Evolutionary conservation across 2,329 filamentous ascomycete species (phyloP).

Genomic region (Microascus cirrosus): DNA sequence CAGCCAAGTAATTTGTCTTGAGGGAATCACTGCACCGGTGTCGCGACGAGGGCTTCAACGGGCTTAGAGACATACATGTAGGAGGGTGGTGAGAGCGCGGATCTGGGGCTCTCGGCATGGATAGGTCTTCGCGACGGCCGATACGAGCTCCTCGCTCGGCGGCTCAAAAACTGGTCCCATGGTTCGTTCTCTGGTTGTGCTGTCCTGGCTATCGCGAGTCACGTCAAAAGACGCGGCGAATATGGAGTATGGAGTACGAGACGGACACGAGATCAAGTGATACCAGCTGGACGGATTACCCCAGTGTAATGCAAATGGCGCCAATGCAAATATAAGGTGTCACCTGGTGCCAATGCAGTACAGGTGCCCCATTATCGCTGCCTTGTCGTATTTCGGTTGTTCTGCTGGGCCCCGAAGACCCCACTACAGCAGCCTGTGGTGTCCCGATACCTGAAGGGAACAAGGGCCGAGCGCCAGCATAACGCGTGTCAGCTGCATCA

Average conservation of each 20-base stretch:
- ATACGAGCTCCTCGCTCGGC: conserved; percentile 38
- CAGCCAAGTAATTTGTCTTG: background rate
- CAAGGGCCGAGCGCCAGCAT: no score
- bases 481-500: no score
- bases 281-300: background rate
- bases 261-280: background rate
- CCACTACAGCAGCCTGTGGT: no score
- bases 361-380: no score
- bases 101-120: conserved; percentile 50
- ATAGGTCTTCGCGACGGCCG: conserved; percentile 33
- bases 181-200: background rate
- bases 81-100: conserved; percentile 42
- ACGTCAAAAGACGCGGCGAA: background rate
- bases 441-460: no score
- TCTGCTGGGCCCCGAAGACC: no score
- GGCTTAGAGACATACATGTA: conserved; percentile 28
- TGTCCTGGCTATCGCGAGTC: background rate
- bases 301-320: no score
- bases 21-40: background rate
- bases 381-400: no score
- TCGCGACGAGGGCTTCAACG: background rate
- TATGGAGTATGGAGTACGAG: background rate
- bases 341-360: no score
- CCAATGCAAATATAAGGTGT: no score
- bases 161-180: conserved; percentile 29